Base-by-base conservation (phyloP, 148 eudicot species). In the Rhododendron williamsianum region DNA sequence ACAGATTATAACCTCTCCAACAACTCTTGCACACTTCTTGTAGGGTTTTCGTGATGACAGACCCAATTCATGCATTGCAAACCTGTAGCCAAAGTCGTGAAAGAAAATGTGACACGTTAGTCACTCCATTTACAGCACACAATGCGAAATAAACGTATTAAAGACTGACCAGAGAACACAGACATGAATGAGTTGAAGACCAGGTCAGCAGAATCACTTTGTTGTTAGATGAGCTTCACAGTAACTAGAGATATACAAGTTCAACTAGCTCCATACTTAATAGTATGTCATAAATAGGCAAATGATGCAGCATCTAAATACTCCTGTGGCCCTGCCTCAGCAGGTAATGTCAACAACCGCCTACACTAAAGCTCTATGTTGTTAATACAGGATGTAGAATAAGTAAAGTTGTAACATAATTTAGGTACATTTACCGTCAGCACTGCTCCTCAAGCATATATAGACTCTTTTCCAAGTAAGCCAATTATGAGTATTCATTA, bases 1-100 rank as follows among this genome's bases (percentile, higher is more conserved):
- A 58, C 77, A 48, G 84, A 60, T 52, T 52, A 71, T 88, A 82
- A 97, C 99, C 99, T 97, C 99, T 76, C 99, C 99, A 87, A 97
- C 99, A 80, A 97, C 98, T 89, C 99, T 91, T 58, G 99, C 99
- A 95, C 99, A 97, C 86, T 97, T 97, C 91, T 93, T 97, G 90
- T 91, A 86, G 54, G 99, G 99, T 84, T 92, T 97, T 84, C 90
- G 93, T n/a, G 99, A 97, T 52, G 98, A 92, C 82, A 97, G 94
- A 72, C 99, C 99, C 86, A 97, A 90, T 82, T 97, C 99, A 88
- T 97, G 97, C 98, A 97, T 95, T 58, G 99, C 99, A 86, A 88
- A 97, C 88, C 99, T 97, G 94, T 79, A 84, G 80, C 63, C 51
- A 87, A 80, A 67, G 9, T 76, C 49, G 15, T 6, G 25, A 81